Evolutionary conservation across 441 rosid genomes (phyloP), one percentile per base, ranked within the genome.

Genomic region (Euphorbia celastroides): DNA sequence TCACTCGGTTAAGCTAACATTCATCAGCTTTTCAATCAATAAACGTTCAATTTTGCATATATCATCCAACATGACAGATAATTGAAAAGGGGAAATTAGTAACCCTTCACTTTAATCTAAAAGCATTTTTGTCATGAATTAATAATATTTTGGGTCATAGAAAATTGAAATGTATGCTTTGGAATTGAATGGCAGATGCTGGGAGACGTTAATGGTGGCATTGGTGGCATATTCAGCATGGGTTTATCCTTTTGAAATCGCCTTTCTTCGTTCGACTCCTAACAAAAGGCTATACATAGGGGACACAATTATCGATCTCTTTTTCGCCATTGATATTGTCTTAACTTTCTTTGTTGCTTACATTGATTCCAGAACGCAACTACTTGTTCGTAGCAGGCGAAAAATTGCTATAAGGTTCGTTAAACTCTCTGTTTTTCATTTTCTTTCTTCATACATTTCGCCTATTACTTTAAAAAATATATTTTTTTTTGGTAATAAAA

Each of bases 211-310:
- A 70, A 87, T 94, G 71, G 86, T 89, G 51, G 23, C 85, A 60
- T 75, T 94, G 31, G 99, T 94, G 63, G 78, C 87, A 58, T 94
- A 94, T 74, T 83, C 93, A 0, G 93, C 97, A 32, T 94, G 97
- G 99, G 85, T 89, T 20, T 89, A 83, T 71, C 99, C 99, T 5
- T 94, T 94, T 62, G 88, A 91, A 71, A 82, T 88, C 11, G 92
- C 95, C 4, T 94, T 91, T 75, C 79, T 86, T 32, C 64, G 81
- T 8, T 68, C 85, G 48, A 70, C 80, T 13, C 87, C 83, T 19
- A 77, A 82, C 32, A 79, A 65, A 44, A 69, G 82, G 16, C 82
- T 89, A 7, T 89, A 84, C 77, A 70, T 85, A 59, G 38, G 81
- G 1, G 97, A 91, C 74, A 79, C 84, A 73, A 71, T 88, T 32